Conservation (phyloP, 2,329 filamentous ascomycete genomes). For the Massarina eburnea region DNA sequence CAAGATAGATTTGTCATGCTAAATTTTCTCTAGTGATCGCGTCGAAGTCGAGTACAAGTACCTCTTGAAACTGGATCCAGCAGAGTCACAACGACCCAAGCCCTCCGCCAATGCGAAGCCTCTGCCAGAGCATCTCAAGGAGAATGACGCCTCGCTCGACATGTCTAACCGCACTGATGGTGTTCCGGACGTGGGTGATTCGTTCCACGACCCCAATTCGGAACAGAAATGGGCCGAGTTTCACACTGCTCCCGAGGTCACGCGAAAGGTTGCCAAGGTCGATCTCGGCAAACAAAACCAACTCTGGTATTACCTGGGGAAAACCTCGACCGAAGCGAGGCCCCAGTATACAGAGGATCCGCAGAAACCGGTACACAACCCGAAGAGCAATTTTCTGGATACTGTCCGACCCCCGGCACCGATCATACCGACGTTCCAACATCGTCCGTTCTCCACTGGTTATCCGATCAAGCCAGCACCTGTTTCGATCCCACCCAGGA, state of each 20-base stretch:
- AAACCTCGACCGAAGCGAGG: slow-evolving; percentile 83
- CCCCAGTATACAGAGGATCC: slow-evolving; percentile 87
- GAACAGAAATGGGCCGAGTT: slow-evolving; percentile 67
- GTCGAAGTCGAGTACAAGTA: slow-evolving; percentile 85
- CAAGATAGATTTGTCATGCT: slow-evolving; percentile 7
- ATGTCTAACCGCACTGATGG: slow-evolving; percentile 53
- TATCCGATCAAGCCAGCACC: slow-evolving; percentile 48
- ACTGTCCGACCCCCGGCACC: slow-evolving; percentile 55
- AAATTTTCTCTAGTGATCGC: slow-evolving; percentile 57
- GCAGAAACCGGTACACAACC: slow-evolving; percentile 61
- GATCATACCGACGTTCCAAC: slow-evolving; percentile 30
- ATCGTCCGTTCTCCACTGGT: slow-evolving; percentile 43
- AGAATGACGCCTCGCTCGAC: slow-evolving; percentile 48
- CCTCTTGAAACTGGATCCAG: slow-evolving; percentile 70
- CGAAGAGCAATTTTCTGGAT: slow-evolving; percentile 72
- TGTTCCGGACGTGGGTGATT: slow-evolving; percentile 50
- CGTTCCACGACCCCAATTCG: slow-evolving; percentile 50
- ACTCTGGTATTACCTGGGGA: slow-evolving; percentile 86
- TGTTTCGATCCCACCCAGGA: slow-evolving; percentile 35
- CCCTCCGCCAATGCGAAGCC: slow-evolving; percentile 72
- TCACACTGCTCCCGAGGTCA: slow-evolving; percentile 53
- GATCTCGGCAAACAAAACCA: slow-evolving; percentile 73
- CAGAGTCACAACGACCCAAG: slow-evolving; percentile 72
- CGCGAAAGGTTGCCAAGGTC: slow-evolving; percentile 63
- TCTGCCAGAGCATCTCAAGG: slow-evolving; percentile 60